Base-by-base conservation (phyloP, 305 asterid genomes). In the Fraxinus sp. region DNA sequence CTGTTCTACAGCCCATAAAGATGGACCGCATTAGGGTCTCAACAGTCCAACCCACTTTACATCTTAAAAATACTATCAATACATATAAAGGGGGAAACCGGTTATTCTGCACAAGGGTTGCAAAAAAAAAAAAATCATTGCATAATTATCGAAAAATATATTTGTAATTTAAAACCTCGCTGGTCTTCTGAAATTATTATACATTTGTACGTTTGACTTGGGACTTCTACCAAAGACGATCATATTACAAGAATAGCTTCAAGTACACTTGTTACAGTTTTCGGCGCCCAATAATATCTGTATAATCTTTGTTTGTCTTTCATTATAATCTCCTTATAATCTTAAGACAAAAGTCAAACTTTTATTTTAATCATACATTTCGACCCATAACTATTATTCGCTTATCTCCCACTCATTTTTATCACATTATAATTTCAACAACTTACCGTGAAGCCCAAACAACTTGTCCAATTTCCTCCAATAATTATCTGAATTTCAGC, bases 391-490 rank as follows among this genome's bases (percentile, higher is more conserved):
- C 24, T 55, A n/a, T 3, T 55, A n/a, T n/a, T 6, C 64, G 1
- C 64, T n/a, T n/a, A 52, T 5, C 10, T 5, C 22, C 3, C 8
- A 55, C 22, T 55, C n/a, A 55, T 55, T 55, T n/a, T n/a, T 55
- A n/a, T n/a, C 64, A n/a, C 24, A 55, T 55, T n/a, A 55, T n/a
- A 55, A 55, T 55, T 55, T 55, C 24, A n/a, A n/a, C 64, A 55
- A 55, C 64, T 55, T 55, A 5, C 24, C 7, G 5, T 55, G 64
- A 55, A 55, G 24, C 24, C 24, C 64, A 55, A 55, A 55, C 64
- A 95, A 39, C 93, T 95, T 66, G 95, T 95, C 98, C 98, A 92
- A 78, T 93, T 95, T 73, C 98, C 95, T 89, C 91, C 98, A 83
- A 95, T 93, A 75, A 92, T 95, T 82, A 95, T 92, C 86, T 90